Evolutionary conservation across 2,329 filamentous ascomycete species (phyloP).

Genomic region (Cladorrhinum sp.): DNA sequence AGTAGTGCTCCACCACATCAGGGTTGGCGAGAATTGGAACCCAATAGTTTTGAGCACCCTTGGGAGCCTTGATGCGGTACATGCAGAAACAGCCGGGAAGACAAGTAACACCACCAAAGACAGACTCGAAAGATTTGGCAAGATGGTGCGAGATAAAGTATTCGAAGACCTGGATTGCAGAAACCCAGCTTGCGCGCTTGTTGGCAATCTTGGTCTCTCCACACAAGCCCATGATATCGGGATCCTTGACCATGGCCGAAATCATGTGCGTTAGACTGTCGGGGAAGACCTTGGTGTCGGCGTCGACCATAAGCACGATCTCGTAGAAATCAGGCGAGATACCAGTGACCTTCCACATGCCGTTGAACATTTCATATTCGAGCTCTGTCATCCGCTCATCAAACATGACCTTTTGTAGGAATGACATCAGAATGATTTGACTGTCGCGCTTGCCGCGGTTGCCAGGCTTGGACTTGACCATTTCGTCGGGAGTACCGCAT

Average conservation of each 20-base stretch:
- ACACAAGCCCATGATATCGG: constrained; percentile 97
- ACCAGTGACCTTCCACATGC: constrained; percentile 96
- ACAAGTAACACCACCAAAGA: constrained; percentile 98
- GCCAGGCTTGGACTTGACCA: constrained; percentile 77
- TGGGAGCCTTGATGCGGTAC: constrained; percentile 99
- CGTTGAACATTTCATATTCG: constrained; percentile 99
- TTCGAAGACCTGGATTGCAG: constrained; percentile 98
- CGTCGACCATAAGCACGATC: constrained; percentile 97
- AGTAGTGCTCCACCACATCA: constrained; percentile 98
- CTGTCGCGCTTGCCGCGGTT: constrained; percentile 98
- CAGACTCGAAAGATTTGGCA: constrained; percentile 94
- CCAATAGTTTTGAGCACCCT: constrained; percentile 99
- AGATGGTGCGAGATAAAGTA: constrained; percentile 99
- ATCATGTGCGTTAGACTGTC: constrained; percentile 99
- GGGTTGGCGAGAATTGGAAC: constrained; percentile 97
- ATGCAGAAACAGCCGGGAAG: constrained; percentile 99
- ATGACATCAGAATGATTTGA: constrained; percentile 99
- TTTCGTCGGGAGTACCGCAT: constrained; percentile 88
- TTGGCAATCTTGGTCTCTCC: constrained; percentile 99
- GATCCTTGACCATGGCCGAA: constrained; percentile 97
- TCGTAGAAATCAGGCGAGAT: constrained; percentile 99
- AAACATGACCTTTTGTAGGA: constrained; percentile 99
- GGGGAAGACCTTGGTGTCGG: constrained; percentile 98
- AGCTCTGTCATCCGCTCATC: constrained; percentile 99
- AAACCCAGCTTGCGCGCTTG: constrained; percentile 91